Evolutionary conservation across 164 flowering plant species (phyloP).

Genomic region (Sedum album): DNA sequence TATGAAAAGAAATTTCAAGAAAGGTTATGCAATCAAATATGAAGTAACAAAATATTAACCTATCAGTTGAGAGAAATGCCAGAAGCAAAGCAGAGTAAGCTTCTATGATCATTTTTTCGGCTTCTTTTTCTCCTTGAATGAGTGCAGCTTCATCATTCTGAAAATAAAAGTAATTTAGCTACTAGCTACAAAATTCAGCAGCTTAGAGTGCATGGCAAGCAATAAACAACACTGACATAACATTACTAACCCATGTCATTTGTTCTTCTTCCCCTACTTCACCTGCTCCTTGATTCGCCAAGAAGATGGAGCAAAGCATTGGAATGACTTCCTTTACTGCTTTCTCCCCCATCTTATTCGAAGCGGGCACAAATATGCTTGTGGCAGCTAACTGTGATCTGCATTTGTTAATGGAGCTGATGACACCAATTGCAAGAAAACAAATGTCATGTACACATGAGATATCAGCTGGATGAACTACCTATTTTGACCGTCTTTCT

Average conservation of each 20-base stretch:
- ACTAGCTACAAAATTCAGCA: neutral
- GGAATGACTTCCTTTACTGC: neutral
- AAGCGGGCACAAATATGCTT: neutral
- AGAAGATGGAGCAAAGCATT: neutral
- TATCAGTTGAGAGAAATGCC: constrained; percentile 56
- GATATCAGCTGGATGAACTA: constrained; percentile 13
- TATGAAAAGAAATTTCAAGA: neutral
- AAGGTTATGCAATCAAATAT: too few species aligned
- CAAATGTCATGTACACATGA: neutral
- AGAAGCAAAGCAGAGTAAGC: constrained; percentile 92
- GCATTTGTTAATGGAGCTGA: neutral
- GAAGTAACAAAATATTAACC: neutral
- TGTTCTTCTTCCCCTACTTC: constrained; percentile 1
- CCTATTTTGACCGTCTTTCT: constrained; percentile 90
- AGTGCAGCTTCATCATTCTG: constrained; percentile 75
- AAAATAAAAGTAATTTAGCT: neutral
- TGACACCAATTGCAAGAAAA: neutral
- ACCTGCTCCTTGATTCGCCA: constrained; percentile 3
- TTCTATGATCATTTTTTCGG: constrained; percentile 95
- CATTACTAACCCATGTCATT: neutral
- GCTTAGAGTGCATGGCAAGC: neutral
- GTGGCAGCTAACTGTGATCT: constrained; percentile 6
- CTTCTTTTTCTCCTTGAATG: constrained; percentile 84
- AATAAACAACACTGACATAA: neutral
- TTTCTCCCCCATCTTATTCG: neutral